Evolutionary conservation across 2,329 filamentous ascomycete genomes (phyloP).

Genomic region (Botrytis cinerea): DNA sequence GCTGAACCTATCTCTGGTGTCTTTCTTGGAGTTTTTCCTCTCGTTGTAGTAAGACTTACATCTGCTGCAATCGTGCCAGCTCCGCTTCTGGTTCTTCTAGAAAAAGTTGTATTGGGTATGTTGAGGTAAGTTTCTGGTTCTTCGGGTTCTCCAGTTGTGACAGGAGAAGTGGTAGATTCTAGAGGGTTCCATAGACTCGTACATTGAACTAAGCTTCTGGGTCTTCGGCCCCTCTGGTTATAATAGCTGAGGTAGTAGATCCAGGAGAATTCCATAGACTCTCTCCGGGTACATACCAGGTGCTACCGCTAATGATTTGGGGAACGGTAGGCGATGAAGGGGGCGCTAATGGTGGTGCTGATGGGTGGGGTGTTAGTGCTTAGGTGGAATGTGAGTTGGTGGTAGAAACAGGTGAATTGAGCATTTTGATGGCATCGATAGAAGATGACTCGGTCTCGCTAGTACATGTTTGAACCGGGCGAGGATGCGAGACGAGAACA

Average conservation of each 20-base stretch:
- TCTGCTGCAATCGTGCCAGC: not conserved
- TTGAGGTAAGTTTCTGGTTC: not conserved
- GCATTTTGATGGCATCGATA: not conserved
- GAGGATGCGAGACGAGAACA: not conserved
- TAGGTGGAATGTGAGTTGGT: not conserved
- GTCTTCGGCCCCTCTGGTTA: too few species aligned
- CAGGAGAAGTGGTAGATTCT: not conserved
- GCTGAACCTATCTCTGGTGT: not conserved
- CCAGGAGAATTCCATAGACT: not conserved
- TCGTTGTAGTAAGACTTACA: not conserved
- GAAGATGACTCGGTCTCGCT: not conserved
- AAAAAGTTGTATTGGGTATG: not conserved
- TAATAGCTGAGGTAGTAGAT: not conserved
- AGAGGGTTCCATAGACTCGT: not conserved
- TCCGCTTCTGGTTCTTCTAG: not conserved
- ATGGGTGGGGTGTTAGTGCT: not conserved
- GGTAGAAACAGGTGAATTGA: not conserved
- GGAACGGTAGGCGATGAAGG: not conserved
- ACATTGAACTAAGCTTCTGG: not conserved
- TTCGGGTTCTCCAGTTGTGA: too few species aligned
- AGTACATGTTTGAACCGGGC: not conserved
- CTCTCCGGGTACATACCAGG: not conserved
- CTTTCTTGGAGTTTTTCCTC: too few species aligned
- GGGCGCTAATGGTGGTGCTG: not conserved
- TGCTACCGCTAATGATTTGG: not conserved